Conservation (phyloP, 2,329 filamentous ascomycete species). For the Sordariomycetes sp. region DNA sequence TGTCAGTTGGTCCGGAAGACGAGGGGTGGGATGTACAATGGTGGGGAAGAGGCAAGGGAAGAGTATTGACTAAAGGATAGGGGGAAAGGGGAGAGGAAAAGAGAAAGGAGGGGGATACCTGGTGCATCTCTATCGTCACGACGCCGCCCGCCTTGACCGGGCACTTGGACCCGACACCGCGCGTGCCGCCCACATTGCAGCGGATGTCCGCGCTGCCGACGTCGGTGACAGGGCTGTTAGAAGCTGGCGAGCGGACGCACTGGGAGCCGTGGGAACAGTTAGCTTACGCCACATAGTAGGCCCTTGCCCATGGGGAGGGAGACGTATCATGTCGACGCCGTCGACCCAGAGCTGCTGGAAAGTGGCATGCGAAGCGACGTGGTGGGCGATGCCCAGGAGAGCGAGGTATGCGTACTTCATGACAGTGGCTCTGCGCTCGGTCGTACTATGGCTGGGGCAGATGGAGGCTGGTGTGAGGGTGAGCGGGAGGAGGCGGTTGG, state of each 20-base stretch:
- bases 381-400: slow-evolving; percentile 6
- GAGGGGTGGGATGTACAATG: not conserved
- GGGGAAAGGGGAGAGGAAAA: not conserved
- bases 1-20: not conserved
- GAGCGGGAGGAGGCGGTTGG: not conserved
- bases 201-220: slow-evolving; percentile 26
- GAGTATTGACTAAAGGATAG: not conserved
- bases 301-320: no score
- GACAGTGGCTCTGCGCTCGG: not conserved
- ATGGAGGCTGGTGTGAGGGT: not conserved
- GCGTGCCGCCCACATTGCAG: slow-evolving; percentile 27
- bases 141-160: slow-evolving; percentile 29
- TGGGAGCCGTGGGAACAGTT: slow-evolving; percentile 11
- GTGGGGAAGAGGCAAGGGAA: no score
- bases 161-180: slow-evolving; percentile 25
- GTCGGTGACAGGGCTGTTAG: slow-evolving; percentile 36
- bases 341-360: slow-evolving; percentile 36
- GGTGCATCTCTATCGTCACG: slow-evolving; percentile 45
- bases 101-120: slow-evolving; percentile 13
- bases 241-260: slow-evolving; percentile 33
- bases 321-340: slow-evolving; percentile 23
- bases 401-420: slow-evolving; percentile 3
- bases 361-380: slow-evolving; percentile 30
- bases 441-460: not conserved
- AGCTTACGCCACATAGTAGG: no score